These are phyloP conservation scores for Eucalyptus melliodora DNA, from an alignment of 345 rosid genomes.

Conservation along the genomic window DNA sequence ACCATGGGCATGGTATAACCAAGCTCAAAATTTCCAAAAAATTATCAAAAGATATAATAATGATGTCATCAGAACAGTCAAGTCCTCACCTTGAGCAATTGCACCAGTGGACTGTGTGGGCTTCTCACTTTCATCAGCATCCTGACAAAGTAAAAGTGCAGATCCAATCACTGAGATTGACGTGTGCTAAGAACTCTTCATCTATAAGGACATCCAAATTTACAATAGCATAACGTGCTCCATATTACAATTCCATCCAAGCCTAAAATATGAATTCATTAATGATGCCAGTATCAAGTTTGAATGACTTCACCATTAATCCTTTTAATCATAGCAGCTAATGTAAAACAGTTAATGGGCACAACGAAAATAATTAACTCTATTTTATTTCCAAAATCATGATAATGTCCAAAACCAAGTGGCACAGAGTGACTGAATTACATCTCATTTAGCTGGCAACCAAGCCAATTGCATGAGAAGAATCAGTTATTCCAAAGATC, in stretches of 20 bases:
- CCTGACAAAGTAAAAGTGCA: constrained; percentile 24
- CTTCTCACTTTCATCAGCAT: constrained; percentile 13
- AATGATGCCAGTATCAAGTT: not conserved
- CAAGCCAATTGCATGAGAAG: not conserved
- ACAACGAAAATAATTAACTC: not conserved
- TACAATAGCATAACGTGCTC: not conserved
- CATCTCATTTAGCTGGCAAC: not conserved
- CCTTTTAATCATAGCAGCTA: not conserved
- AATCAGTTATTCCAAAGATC: not conserved
- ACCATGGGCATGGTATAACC: not conserved
- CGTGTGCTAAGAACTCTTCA: not conserved
- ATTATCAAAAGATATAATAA: not conserved
- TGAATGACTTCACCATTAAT: not conserved
- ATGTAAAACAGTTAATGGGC: not conserved
- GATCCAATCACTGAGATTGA: not conserved
- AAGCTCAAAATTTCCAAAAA: not conserved
- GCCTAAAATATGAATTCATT: not conserved
- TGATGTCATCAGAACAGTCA: not conserved
- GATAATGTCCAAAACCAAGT: not conserved
- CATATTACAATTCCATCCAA: not conserved
- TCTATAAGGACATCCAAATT: not conserved
- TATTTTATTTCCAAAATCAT: not conserved
- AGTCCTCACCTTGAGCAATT: constrained; percentile 1
- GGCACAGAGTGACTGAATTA: not conserved
- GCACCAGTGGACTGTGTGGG: not conserved